A percentile compares a stretch with the other conserved stretches of the same genome.
These are phyloP conservation scores for Fusarium tanahbumbuense DNA, from an alignment of 2,329 filamentous ascomycete species.

Conservation along the genomic window DNA sequence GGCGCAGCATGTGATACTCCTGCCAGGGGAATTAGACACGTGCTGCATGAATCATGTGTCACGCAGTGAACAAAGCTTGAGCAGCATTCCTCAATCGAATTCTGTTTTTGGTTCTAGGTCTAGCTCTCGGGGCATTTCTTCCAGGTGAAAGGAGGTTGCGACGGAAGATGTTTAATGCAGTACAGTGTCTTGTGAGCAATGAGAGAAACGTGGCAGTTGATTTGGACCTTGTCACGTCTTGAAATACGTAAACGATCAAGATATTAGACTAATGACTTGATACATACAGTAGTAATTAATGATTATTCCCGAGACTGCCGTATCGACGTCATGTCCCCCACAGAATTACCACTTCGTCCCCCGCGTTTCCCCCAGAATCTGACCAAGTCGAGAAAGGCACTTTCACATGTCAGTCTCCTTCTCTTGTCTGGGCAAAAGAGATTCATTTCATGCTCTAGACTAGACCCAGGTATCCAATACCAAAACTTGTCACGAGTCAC, in stretches of 20 bases:
- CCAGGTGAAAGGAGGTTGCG: background rate
- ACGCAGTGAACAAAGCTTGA: slow-evolving; percentile 11
- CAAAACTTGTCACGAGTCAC: slow-evolving; percentile 41
- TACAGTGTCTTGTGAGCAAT: slow-evolving; percentile 1
- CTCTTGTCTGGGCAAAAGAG: background rate
- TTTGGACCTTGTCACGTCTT: background rate
- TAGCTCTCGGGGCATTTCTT: background rate
- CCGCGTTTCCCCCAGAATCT: slow-evolving; percentile 31
- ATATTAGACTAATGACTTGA: background rate
- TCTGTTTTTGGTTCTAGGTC: background rate
- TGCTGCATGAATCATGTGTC: slow-evolving; percentile 38
- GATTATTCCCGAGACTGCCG: background rate
- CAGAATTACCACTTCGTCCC: slow-evolving; percentile 6
- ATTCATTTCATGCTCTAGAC: background rate
- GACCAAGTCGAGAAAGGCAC: slow-evolving; percentile 16
- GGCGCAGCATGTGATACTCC: slow-evolving; percentile 24
- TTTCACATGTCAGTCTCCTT: slow-evolving; percentile 46
- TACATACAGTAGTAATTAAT: background rate
- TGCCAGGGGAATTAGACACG: slow-evolving; percentile 25
- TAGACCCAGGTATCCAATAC: background rate
- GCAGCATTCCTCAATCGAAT: slow-evolving; percentile 16
- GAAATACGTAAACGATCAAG: background rate
- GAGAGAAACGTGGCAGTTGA: slow-evolving; percentile 2
- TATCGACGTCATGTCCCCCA: slow-evolving; percentile 33
- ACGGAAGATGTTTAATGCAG: slow-evolving; percentile 18